Base-by-base conservation (phyloP, 495 filamentous ascomycete species). In the Aspergillus taichungensis region DNA sequence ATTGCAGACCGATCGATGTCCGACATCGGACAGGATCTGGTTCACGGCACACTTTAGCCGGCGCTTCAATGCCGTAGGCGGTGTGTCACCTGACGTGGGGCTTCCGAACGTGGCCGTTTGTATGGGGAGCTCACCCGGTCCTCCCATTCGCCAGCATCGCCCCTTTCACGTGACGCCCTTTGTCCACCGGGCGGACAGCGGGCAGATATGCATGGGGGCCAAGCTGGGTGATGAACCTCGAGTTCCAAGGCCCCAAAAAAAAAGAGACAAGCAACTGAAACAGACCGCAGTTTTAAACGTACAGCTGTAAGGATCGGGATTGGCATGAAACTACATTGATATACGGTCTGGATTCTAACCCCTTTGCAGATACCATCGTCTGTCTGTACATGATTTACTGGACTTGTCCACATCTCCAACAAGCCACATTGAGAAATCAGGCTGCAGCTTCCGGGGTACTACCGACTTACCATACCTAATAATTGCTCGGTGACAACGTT, bases 1-100 rank as follows among this genome's bases (percentile, higher is more conserved):
- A 24, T 24, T 1, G 18, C 18, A 24, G 18, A 24, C 18, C 18
- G 18, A 24, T 31, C 18, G 41, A 52, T 47, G 40, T 50, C 53
- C 49, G 53, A 55, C 36, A 43, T 51, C 48, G 53, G 53, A 42
- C 13, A 30, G 30, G 29, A 33, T 42, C 9, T n/a, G 40, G 18
- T 24, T 24, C 18, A 24, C 45, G 37, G 37, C 24, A 34, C 46
- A 30, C 27, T 36, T 24, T 47, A 43, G 18, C 45, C 47, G 47
- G 44, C 47, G 48, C 34, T 48, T 42, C 24, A 31, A 13, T 34
- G n/a, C 6, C 18, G 27, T 6, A 46, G 44, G 47, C 52, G 47
- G 52, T 54, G 33, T 45, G 37, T 34, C 37, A 38, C 27, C 28
- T 36, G 42, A 34, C 32, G 8, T 14, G 8, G 12, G 14, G 37